phyloP scores from a whole-genome alignment of 2,329 filamentous ascomycete genomes.

The Fonsecaea erecta region DNA sequence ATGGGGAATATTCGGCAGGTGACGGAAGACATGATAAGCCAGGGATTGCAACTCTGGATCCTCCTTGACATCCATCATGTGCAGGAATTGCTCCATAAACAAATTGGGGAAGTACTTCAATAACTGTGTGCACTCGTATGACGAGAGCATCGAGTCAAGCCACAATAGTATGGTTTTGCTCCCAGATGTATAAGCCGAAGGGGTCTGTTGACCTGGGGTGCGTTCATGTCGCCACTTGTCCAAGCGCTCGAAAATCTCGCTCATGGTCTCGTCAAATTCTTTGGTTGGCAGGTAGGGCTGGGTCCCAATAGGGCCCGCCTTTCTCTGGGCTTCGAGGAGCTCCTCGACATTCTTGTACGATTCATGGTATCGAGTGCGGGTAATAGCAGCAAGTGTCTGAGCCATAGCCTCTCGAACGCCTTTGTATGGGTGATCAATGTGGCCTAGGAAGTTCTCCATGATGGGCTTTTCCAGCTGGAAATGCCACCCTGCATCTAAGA shows the following conservation, averaged over 20 bases:
- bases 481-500: constrained; percentile 92
- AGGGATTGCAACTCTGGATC: constrained; percentile 93
- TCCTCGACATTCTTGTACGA: constrained; percentile 80
- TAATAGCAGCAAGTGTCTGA: constrained; percentile 82
- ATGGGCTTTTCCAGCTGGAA: constrained; percentile 90
- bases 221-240: constrained; percentile 88
- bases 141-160: constrained; percentile 89
- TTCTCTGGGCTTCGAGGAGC: constrained; percentile 78
- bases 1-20: constrained; percentile 93
- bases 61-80: constrained; percentile 99
- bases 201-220: constrained; percentile 84
- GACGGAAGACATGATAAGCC: constrained; percentile 95
- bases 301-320: constrained; percentile 78
- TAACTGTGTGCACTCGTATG: constrained; percentile 89
- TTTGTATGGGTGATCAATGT: constrained; percentile 98
- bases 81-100: constrained; percentile 89
- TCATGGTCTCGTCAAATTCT: constrained; percentile 74
- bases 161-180: constrained; percentile 95
- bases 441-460: constrained; percentile 81
- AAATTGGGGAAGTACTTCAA: constrained; percentile 86
- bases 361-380: constrained; percentile 90
- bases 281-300: constrained; percentile 79
- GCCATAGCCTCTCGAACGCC: constrained; percentile 95
- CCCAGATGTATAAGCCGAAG: constrained; percentile 90
- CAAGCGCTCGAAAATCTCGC: constrained; percentile 75